Conservation (phyloP, 2,329 filamentous ascomycete species). For the Cytospora mali region DNA sequence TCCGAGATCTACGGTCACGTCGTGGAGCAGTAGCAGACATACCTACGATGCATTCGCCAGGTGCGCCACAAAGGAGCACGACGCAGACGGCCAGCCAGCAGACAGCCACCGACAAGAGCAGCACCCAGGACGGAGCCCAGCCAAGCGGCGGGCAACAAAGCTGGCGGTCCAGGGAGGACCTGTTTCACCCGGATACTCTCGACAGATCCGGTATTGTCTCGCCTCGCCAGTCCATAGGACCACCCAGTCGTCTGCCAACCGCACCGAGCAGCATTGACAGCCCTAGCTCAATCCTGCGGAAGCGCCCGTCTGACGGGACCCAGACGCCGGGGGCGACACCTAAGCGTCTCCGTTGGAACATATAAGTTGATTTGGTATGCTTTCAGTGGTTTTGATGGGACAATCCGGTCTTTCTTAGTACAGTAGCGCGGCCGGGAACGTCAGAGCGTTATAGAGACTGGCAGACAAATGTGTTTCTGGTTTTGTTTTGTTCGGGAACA, state of each 20-base stretch:
- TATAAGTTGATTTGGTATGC: background rate
- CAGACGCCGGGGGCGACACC: background rate
- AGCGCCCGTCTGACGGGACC: background rate
- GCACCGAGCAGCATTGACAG: background rate
- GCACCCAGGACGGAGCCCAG: no score
- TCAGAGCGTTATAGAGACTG: background rate
- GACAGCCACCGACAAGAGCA: background rate
- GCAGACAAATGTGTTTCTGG: background rate
- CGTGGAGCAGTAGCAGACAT: no score
- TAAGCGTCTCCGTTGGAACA: background rate
- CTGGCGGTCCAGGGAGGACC: background rate
- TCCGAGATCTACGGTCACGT: no score
- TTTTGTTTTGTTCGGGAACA: no score
- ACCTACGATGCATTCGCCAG: no score
- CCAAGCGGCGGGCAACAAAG: background rate
- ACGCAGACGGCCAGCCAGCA: no score
- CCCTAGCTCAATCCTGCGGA: background rate
- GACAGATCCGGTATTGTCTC: background rate
- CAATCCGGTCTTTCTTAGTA: no score
- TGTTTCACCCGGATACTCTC: background rate
- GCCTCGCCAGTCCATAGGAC: background rate
- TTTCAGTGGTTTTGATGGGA: background rate
- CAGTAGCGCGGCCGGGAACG: no score
- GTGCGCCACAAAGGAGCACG: no score
- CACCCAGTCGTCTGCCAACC: background rate